Conservation (phyloP, 768 basidiomycete genomes). For the Mycena maculata region DNA sequence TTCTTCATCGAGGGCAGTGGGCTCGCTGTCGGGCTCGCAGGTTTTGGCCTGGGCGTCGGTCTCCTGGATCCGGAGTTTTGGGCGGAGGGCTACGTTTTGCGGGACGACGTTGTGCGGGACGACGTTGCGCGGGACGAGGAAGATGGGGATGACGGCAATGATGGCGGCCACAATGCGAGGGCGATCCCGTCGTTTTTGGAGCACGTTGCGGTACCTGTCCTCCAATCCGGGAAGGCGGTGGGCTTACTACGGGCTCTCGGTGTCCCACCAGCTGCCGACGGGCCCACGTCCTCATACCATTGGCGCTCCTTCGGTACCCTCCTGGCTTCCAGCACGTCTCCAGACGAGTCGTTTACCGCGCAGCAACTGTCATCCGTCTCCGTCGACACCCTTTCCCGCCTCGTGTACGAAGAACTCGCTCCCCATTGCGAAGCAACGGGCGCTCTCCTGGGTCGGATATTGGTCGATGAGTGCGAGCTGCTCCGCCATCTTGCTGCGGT, state of each 20-base stretch:
- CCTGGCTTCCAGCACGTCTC: conserved; percentile 43
- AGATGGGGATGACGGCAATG: conserved; percentile 31
- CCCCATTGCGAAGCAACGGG: conserved; percentile 67
- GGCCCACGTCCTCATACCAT: conserved; percentile 37
- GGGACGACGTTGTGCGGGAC: conserved; percentile 52
- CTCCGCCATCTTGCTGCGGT: conserved; percentile 71
- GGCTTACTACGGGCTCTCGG: conserved; percentile 78
- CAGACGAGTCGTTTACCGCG: not conserved
- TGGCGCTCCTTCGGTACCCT: conserved; percentile 60
- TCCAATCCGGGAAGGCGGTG: conserved; percentile 80
- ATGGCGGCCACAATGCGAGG: conserved; percentile 42
- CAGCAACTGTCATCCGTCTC: conserved; percentile 60
- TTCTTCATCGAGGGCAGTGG: conserved; percentile 85
- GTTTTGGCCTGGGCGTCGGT: conserved; percentile 47
- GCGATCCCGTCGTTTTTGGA: conserved; percentile 71
- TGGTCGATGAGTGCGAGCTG: conserved; percentile 75
- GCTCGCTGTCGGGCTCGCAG: conserved; percentile 61
- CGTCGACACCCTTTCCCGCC: conserved; percentile 67
- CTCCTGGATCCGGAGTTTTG: conserved; percentile 82
- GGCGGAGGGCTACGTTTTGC: conserved; percentile 75
- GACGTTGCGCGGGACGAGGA: no score
- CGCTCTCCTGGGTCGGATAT: conserved; percentile 62
- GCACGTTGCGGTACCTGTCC: conserved; percentile 66
- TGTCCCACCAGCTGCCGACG: conserved; percentile 41
- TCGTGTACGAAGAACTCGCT: conserved; percentile 73